Base-by-base conservation (phyloP, 306 rosid species). In the Vigna hirtella region DNA sequence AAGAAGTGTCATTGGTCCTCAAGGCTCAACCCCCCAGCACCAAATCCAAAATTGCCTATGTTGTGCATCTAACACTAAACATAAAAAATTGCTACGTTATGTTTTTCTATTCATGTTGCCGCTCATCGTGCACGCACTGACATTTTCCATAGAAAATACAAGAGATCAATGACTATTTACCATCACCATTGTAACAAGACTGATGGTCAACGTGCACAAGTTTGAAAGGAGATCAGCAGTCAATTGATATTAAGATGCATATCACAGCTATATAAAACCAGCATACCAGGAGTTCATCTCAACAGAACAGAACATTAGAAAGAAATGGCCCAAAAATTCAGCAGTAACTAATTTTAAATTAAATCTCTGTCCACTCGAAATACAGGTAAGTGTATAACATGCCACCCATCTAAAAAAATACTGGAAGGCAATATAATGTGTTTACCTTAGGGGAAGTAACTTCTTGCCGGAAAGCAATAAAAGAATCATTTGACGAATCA, bases 351-450 rank as follows among this genome's bases (percentile, higher is more conserved):
- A 45, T 57, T 71, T 66, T 53, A 49, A 18, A 78, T 64, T 73
- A 53, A 51, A 57, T 73, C 63, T 50, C 63, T 50, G 55, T 50
- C 74, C 43, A 69, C 58, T 70, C 17, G 30, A 76, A 51, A 66
- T 67, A 48, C 82, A 67, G 81, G 63, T 52, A 80, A 49, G 72
- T 32, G 73, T 55, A 81, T 30, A 63, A 62, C 76, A 80, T 77
- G 89, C 94, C 92, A 69, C 71, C 92, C 90, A 55, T 76, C 73
- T 68, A 72, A 70, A 86, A 70, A 40, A 89, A 89, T 77, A 32
- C 71, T 63, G 92, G 91, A 85, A 70, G 94, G 97, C 86, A 74
- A 79, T 69, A 81, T 65, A 74, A 74, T 53, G 82, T 62, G 80
- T 68, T 36, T 73, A 82, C 87, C 82, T 22, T 17, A 34, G 78